Evolutionary conservation across 2,329 filamentous ascomycete genomes (phyloP), one percentile per base, ranked within the genome.

Genomic region (Microsporum ferrugineum): DNA sequence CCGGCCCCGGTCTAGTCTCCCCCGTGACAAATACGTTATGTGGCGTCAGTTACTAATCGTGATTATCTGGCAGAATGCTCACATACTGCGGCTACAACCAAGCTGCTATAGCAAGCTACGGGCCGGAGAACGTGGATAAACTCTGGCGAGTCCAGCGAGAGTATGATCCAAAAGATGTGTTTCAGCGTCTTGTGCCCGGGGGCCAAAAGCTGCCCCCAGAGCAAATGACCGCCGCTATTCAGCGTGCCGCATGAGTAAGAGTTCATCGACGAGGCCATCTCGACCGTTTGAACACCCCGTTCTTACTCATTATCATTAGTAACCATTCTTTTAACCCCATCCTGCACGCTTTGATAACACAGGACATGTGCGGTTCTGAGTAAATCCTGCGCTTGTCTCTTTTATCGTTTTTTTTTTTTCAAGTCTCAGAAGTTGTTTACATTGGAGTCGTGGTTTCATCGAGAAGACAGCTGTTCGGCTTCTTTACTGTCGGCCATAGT

Each of bases 21-120:
- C 14, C 39, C 39, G 14, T 43, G 39, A 43, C n/a, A 43, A n/a
- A 14, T 43, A 43, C 14, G 39, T 5, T 43, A 43, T n/a, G 14
- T 43, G 39, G n/a, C 5, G 23, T 23, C 23, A 23, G 8, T 53
- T 53, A 34, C 49, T 36, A 55, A 34, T 36, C 39, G 7, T 43
- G 39, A 34, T 8, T 45, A 17, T 33, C 34, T 17, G 8, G 17
- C 51, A 62, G 58, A 6, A 56, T 59, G 57, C 38, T 62, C 38
- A 62, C 58, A 8, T 62, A 59, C 57, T 45, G 47, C 12, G 57
- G 39, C 31, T 59, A 59, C 34, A 58, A 56, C 49, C 61, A 62
- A 49, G 56, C 47, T 47, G 57, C 61, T 12, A 57, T 62, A 17
- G 58, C 57, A 17, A 62, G 61, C 47, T 62, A 62, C 27, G 61